phyloP scores from a whole-genome alignment of 768 basidiomycete species.

The Termitomyces sp. region DNA sequence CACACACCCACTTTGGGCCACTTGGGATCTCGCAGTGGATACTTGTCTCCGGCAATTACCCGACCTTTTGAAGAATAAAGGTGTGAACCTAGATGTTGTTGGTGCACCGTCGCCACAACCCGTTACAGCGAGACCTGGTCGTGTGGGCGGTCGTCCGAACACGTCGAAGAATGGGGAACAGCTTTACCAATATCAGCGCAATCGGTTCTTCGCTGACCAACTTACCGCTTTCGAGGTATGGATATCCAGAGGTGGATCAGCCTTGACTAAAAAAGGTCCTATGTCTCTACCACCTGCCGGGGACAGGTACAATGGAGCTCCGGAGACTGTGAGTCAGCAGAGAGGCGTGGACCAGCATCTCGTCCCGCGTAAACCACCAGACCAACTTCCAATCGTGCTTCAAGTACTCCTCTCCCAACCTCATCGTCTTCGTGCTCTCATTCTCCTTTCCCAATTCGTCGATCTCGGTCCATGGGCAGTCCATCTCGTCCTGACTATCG shows the following conservation, averaged over 20 bases:
- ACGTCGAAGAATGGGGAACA: constrained; percentile 30
- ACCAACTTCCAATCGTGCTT: constrained; percentile 95
- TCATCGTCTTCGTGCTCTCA: constrained; percentile 91
- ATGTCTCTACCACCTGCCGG: constrained; percentile 59
- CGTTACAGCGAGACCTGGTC: constrained; percentile 34
- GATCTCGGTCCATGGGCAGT: constrained; percentile 99
- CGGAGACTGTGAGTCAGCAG: constrained; percentile 13
- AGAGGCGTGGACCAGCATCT: constrained; percentile 39
- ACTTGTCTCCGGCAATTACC: constrained; percentile 93
- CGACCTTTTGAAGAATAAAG: constrained; percentile 54
- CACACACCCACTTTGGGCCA: constrained; percentile 93
- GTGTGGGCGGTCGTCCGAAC: constrained; percentile 29
- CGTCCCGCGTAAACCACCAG: constrained; percentile 88
- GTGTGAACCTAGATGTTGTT: constrained; percentile 18
- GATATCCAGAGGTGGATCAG: constrained; percentile 92
- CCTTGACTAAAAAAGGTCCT: constrained; percentile 73
- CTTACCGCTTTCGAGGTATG: constrained; percentile 97
- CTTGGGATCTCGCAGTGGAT: constrained; percentile 98
- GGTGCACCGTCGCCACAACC: constrained; percentile 21
- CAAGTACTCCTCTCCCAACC: constrained; percentile 97
- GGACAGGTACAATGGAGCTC: constrained; percentile 22
- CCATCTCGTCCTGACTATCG: constrained; percentile 91
- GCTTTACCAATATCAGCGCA: constrained; percentile 76
- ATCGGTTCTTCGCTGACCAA: constrained; percentile 93
- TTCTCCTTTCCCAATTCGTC: constrained; percentile 94